Conservation (phyloP, 768 basidiomycete species). For the Suillus subluteus region DNA sequence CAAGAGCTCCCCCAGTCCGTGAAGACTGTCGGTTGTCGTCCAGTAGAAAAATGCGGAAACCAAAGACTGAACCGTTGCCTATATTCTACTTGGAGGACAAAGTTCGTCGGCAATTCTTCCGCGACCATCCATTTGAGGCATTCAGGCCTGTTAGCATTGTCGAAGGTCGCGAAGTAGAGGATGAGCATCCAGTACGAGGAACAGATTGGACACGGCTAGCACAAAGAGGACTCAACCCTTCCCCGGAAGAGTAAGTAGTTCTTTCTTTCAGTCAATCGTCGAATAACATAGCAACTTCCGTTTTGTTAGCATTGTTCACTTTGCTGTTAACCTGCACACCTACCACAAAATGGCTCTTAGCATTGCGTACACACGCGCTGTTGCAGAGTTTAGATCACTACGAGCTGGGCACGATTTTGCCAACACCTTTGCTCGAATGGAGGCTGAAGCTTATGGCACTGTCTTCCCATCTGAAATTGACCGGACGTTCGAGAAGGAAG, state of each 20-base stretch:
- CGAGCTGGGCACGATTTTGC: slow-evolving; percentile 84
- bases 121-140: slow-evolving; percentile 95
- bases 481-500: slow-evolving; percentile 62
- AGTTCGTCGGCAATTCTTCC: slow-evolving; percentile 88
- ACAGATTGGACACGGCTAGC: slow-evolving; percentile 74
- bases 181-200: slow-evolving; percentile 60
- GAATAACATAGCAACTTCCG: slow-evolving; percentile 18
- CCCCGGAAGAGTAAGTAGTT: slow-evolving; percentile 83
- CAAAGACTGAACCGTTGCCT: slow-evolving; percentile 52
- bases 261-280: slow-evolving; percentile 1
- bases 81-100: slow-evolving; percentile 85
- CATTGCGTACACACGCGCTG: slow-evolving; percentile 77
- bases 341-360: slow-evolving; percentile 66
- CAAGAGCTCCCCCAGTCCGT: slow-evolving; percentile 67
- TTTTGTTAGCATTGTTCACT: slow-evolving; percentile 71
- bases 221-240: slow-evolving; percentile 83
- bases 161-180: slow-evolving; percentile 64
- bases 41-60: slow-evolving; percentile 34
- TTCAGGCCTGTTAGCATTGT: slow-evolving; percentile 79
- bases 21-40: slow-evolving; percentile 43
- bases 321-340: slow-evolving; percentile 77
- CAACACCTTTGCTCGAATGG: slow-evolving; percentile 72
- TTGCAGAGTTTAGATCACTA: slow-evolving; percentile 86
- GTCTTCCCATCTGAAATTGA: slow-evolving; percentile 66
- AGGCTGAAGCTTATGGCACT: slow-evolving; percentile 79